Evolutionary conservation across 345 rosid genomes (phyloP), one percentile per base, ranked within the genome.

Genomic region (Anacardium occidentale): DNA sequence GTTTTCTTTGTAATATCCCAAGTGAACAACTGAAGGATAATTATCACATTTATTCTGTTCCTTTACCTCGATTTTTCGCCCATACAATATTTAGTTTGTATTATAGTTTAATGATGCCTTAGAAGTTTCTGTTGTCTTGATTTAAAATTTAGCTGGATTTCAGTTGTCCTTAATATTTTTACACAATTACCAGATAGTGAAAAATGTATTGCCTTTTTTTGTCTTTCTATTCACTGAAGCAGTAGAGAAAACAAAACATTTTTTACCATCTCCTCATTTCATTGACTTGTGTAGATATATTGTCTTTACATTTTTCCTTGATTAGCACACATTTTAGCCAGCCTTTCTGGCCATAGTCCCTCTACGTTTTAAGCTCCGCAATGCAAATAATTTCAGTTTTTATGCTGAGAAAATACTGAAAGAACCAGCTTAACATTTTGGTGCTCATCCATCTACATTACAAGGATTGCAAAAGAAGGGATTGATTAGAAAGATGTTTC

Each of bases 41-140:
- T 62, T 70, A 25, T 68, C n/a, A 70, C 74, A 68, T 47, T 47
- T 25, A 42, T 55, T 57, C 80, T 57, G 68, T 69, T 75, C n/a
- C 68, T 77, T 75, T 68, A 26, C 74, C 70, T 81, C 76, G 59
- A 74, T 5, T 67, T 83, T 75, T 68, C 53, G 2, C 50, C 48
- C 79, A 79, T 50, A 64, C 62, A 37, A 64, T 82, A 80, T 80
- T 76, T 74, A 68, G 67, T 75, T 73, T 78, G 85, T 79, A 79
- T 77, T 77, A 76, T 85, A 83, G 77, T 71, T 48, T 73, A 77
- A 73, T 68, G 78, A 54, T 77, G 84, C 85, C 62, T 62, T 58
- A 76, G 64, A n/a, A 47, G 64, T 54, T 47, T 68, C 76, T 20
- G 64, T 64, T 67, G 78, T 77, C 57, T 72, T 74, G 72, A 78